Base-by-base conservation (phyloP, 345 rosid species). In the Moringa oleifera region DNA sequence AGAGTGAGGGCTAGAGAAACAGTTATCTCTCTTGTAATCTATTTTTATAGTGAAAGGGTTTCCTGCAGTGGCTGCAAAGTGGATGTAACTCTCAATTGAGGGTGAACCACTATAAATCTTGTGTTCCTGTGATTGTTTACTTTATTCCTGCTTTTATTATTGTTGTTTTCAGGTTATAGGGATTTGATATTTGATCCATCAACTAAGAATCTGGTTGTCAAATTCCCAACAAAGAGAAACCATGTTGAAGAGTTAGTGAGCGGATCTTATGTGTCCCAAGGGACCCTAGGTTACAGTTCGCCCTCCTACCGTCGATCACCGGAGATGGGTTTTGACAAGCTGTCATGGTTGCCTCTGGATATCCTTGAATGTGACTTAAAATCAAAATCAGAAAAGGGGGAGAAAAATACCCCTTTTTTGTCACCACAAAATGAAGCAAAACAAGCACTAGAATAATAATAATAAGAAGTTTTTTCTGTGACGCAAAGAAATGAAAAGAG, bases 261-360 rank as follows among this genome's bases (percentile, higher is more conserved):
- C 66, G 83, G n/a, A n/a, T n/a, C 65, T 79, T 88, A 6, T 73
- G 79, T 58, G 88, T 80, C 23, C 95, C 95, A 53, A 88, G 80
- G 36, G 85, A 88, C 51, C 85, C 85, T 68, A 88, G 87, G 62
- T 85, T 88, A 66, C 91, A 85, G 61, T 88, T 88, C 45, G 91
- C 85, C 64, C 89, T 78, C 68, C 87, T 81, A 22, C 84, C 84
- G 70, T 88, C 89, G 25, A 88, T 85, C 22, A 85, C 77, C 1
- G 89, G 87, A 53, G 87, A 77, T 46, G 77, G 75, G 68, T 85
- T 84, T 61, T 83, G 84, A 64, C 91, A 83, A 18, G 95, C 89
- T 68, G 81, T 80, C 70, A 65, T 78, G 0, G 87, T 87, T 47
- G 91, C 80, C 54, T 88, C 89, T 5, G 83, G 84, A 71, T n/a